These are phyloP conservation scores for Tremella fuciformis DNA, from an alignment of 768 basidiomycete species.

Conservation along the genomic window DNA sequence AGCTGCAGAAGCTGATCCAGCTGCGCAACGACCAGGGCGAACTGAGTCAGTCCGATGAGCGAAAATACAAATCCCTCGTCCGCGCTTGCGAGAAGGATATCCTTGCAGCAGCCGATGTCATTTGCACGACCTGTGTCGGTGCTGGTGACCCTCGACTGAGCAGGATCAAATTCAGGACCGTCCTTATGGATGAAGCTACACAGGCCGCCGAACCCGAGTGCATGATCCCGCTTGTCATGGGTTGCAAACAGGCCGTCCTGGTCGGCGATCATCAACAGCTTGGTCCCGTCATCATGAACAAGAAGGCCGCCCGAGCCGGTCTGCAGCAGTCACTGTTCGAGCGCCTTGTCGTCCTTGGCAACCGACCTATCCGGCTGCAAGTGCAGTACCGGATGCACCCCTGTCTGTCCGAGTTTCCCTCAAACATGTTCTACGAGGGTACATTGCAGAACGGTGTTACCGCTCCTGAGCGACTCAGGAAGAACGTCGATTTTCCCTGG, in stretches of 20 bases:
- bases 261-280: slow-evolving; percentile 97
- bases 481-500: slow-evolving; percentile 99
- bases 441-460: slow-evolving; percentile 98
- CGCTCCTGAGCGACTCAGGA: slow-evolving; percentile 91
- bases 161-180: slow-evolving; percentile 97
- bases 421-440: slow-evolving; percentile 99
- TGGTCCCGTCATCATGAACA: slow-evolving; percentile 99
- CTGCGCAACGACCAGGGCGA: slow-evolving; percentile 98
- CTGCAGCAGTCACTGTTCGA: slow-evolving; percentile 98
- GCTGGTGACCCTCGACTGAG: slow-evolving; percentile 92
- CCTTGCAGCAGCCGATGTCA: slow-evolving; percentile 87
- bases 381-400: slow-evolving; percentile 99
- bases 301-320: slow-evolving; percentile 98
- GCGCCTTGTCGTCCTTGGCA: slow-evolving; percentile 88
- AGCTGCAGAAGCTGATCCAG: slow-evolving; percentile 96
- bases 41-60: slow-evolving; percentile 89
- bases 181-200: slow-evolving; percentile 96
- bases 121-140: slow-evolving; percentile 97
- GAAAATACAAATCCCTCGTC: slow-evolving; percentile 95
- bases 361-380: slow-evolving; percentile 95
- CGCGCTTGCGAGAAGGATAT: slow-evolving; percentile 98
- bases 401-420: slow-evolving; percentile 96
- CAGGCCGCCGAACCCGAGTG: slow-evolving; percentile 98
- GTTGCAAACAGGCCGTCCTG: slow-evolving; percentile 96
- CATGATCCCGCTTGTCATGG: slow-evolving; percentile 97